Conservation (phyloP, 352 stramenopile genomes). For the Phytophthora chlamydospora region DNA sequence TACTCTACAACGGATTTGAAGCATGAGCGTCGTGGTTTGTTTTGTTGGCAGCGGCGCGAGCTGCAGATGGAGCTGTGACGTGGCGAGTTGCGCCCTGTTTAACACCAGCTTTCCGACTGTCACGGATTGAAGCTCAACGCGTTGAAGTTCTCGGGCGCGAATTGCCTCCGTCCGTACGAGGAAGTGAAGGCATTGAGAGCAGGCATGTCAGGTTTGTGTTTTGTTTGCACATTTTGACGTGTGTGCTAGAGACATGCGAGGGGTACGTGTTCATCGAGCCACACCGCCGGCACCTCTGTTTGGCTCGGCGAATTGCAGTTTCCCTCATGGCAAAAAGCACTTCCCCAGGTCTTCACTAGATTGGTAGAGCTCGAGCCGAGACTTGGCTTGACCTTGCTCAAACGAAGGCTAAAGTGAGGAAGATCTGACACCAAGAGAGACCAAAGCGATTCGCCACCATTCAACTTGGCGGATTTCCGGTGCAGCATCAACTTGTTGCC, state of each 20-base stretch:
- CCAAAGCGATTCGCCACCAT: no score
- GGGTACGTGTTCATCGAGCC: slow-evolving; percentile 6
- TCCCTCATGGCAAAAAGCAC: no score
- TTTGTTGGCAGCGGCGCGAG: background rate
- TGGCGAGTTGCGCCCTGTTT: slow-evolving; percentile 19
- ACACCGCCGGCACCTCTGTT: no score
- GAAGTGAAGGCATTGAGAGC: slow-evolving; percentile 18
- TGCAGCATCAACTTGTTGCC: no score
- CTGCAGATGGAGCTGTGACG: slow-evolving; percentile 19
- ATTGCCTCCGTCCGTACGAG: slow-evolving; percentile 9
- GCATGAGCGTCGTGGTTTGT: slow-evolving; percentile 4
- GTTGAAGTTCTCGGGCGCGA: slow-evolving; percentile 24
- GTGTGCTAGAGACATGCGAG: slow-evolving; percentile 9
- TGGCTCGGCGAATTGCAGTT: no score
- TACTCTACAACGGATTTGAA: slow-evolving; percentile 15
- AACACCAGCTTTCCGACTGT: slow-evolving; percentile 16
- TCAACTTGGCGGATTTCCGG: no score
- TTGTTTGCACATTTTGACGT: slow-evolving; percentile 17
- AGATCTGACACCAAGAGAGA: no score
- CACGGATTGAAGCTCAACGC: slow-evolving; percentile 24
- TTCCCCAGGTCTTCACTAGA: no score
- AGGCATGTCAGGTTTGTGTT: slow-evolving; percentile 14
- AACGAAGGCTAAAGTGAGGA: no score
- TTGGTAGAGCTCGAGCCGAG: no score
- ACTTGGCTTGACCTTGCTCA: no score